These are phyloP conservation scores for Apiospora koreana DNA, from an alignment of 2,329 filamentous ascomycete species.

Conservation along the genomic window DNA sequence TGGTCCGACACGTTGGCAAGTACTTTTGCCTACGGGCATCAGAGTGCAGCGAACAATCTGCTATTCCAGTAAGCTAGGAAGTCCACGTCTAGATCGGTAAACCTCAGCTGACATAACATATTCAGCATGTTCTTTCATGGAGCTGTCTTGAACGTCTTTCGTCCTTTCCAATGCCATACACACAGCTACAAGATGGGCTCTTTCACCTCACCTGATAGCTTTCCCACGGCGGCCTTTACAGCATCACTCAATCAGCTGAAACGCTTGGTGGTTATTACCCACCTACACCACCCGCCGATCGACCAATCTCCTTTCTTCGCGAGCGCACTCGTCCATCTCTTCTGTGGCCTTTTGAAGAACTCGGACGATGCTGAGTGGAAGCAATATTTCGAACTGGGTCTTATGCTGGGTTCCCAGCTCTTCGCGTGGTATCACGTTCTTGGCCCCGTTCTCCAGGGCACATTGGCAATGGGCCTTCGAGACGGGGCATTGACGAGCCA, in stretches of 20 bases:
- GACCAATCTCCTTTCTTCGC: not conserved
- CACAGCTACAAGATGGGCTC: not conserved
- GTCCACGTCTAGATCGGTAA: not conserved
- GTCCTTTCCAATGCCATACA: not conserved
- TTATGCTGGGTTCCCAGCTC: not conserved
- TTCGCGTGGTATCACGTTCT: not conserved
- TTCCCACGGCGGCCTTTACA: not conserved
- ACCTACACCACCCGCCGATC: slow-evolving; percentile 2
- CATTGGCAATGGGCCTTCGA: not conserved
- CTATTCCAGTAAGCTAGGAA: not conserved
- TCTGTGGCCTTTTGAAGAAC: not conserved
- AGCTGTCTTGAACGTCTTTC: slow-evolving; percentile 4
- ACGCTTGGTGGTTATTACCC: not conserved
- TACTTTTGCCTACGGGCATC: not conserved
- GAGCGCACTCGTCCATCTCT: not conserved
- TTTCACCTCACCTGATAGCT: not conserved
- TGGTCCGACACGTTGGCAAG: slow-evolving; percentile 20
- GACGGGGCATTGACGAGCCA: not conserved
- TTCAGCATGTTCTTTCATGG: not conserved
- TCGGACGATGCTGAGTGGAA: not conserved
- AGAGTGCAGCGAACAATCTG: not conserved
- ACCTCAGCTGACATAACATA: not conserved
- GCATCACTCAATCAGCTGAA: slow-evolving; percentile 13
- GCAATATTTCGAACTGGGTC: not conserved
- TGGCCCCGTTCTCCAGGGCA: not conserved